Evolutionary conservation across 768 basidiomycete species (phyloP), one percentile per base, ranked within the genome.

Genomic region (Suillus lakei): DNA sequence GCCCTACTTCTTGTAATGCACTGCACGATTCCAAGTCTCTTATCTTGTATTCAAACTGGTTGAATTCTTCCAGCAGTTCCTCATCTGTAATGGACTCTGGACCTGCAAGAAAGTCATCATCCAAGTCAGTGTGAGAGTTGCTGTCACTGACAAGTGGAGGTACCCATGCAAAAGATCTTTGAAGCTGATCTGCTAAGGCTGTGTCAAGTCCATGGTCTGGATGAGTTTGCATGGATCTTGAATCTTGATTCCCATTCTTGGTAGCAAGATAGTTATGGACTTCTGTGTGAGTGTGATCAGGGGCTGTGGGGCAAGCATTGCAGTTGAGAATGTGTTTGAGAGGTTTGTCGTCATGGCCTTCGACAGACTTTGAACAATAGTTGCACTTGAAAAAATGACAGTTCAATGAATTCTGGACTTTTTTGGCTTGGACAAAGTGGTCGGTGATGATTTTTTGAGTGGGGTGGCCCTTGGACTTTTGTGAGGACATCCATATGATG

Each of bases 301-400:
- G 51, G 0, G 41, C 64, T 6, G 18, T 43, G 10, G 61, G 36
- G 23, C 60, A 65, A 28, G 16, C 6, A 51, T 28, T 51, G 1
- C 13, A 26, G 4, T 36, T 38, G 9, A 46, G 51, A 50, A 69
- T 30, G 3, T 69, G 69, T 28, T 67, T 69, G 13, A 66, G 26
- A 36, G 39, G 66, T 21, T 65, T 67, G 56, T 71, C 64, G 18
- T 69, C 66, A 18, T 51, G 55, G 13, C 61, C 53, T 43, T 70
- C 65, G 18, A 69, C 68, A 53, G 51, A 30, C 6, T 8, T 30
- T 8, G 28, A 51, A 43, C 69, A 70, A 63, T 70, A 62, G 43
- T 64, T 66, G 64, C 69, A 70, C 36, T 58, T 53, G 39, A 60
- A 70, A 30, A 30, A 55, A 34, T 60, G 60, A 23, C 62, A 23